Evolutionary conservation across 2,329 filamentous ascomycete species (phyloP).

Genomic region (Pestalotiopsis sp.): DNA sequence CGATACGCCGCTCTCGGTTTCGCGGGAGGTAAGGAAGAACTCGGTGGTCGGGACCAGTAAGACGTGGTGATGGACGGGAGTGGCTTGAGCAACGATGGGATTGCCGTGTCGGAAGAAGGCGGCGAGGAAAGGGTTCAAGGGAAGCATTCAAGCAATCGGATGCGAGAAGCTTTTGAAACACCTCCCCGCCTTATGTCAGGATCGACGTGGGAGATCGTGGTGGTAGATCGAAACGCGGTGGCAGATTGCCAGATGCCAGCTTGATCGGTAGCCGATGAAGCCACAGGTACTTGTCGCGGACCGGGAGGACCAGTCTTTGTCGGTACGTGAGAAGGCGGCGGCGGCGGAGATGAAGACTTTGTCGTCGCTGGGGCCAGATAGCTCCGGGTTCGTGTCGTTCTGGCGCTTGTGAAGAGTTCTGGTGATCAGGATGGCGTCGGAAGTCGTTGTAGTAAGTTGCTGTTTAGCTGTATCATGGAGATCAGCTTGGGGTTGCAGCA

Average conservation of each 20-base stretch:
- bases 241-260: background rate
- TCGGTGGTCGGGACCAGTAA: constrained; percentile 93
- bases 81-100: constrained; percentile 87
- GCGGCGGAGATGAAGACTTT: background rate
- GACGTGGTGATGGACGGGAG: constrained; percentile 87
- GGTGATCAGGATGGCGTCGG: background rate
- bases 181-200: constrained; percentile 21
- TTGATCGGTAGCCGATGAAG: background rate
- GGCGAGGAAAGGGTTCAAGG: constrained; percentile 96
- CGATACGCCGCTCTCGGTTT: constrained; percentile 77
- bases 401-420: background rate
- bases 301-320: background rate
- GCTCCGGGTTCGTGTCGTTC: background rate
- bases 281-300: constrained; percentile 4
- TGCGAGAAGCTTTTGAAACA: constrained; percentile 20
- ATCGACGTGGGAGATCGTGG: constrained; percentile 2
- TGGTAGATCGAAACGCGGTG: constrained; percentile 1
- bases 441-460: constrained; percentile 1
- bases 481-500: background rate
- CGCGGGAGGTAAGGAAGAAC: constrained; percentile 82
- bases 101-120: constrained; percentile 89
- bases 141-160: constrained; percentile 77
- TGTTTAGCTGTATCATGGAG: background rate
- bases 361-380: background rate
- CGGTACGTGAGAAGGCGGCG: background rate